Evolutionary conservation across 2,329 filamentous ascomycete species (phyloP), one percentile per base, ranked within the genome.

Genomic region (Zalaria sp.): DNA sequence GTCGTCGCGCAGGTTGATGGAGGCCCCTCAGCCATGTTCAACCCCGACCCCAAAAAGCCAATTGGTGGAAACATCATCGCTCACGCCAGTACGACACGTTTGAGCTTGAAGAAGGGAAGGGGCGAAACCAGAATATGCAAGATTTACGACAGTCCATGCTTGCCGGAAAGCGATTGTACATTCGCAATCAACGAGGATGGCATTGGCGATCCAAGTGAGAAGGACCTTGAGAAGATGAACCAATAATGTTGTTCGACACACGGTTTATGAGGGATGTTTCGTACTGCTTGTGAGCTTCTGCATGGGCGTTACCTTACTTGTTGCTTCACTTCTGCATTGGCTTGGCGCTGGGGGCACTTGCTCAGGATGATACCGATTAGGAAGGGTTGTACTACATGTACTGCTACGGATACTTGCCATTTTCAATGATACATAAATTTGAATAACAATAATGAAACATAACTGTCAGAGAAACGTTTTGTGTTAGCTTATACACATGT

Each of bases 41-140:
- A 98, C 53, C 91, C 93, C 0, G 93, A 98, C 56, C 91, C 91
- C 5, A 98, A 98, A 74, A 98, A 98, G 63, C 91, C 91, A 0
- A 95, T 98, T 58, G 91, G 91, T 51, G 91, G 91, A 49, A 96
- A 98, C 62, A 98, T 98, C 51, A 96, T 98, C 58, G 91, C 93
- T 3, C 91, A 98, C 61, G 88, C 91, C 40, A 94, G 86, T 57
- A 98, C 91, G 1, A 98, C 91, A 2, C 75, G 91, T 56, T 73
- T 98, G 53, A 95, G 87, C 56, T 62, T 98, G 58, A 95, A 94
- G 69, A 98, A 98, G 63, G 93, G 91, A 2, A 75, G 91, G 42
- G 91, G 76, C 27, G 91, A 98, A 70, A 98, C 91, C 25, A 77
- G 91, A 67, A 85, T 98, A 51, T 94, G 91, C 67, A 98, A 96